Conservation (phyloP, 805 yeast genomes). For the Sungouiella blattae region DNA sequence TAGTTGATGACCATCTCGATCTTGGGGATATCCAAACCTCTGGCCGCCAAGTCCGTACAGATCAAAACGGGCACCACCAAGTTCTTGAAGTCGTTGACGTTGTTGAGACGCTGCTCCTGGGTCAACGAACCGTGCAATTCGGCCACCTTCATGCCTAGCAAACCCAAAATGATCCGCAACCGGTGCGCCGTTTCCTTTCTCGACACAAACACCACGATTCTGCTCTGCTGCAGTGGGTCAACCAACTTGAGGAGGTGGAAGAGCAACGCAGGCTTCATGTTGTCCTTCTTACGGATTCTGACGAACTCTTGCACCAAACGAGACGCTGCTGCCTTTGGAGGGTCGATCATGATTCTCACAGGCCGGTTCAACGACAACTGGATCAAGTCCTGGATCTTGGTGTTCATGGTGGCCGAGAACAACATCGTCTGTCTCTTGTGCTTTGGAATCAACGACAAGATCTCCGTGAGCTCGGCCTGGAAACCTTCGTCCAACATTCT, state of each 20-base stretch:
- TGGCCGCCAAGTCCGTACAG: slow-evolving; percentile 97
- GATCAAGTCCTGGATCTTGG: slow-evolving; percentile 81
- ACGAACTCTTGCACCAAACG: slow-evolving; percentile 92
- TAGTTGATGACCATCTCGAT: slow-evolving; percentile 91
- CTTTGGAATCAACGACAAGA: slow-evolving; percentile 75
- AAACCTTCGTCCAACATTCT: slow-evolving; percentile 99
- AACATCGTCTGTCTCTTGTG: slow-evolving; percentile 88
- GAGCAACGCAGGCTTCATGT: slow-evolving; percentile 77
- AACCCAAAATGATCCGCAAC: slow-evolving; percentile 70
- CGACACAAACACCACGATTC: slow-evolving; percentile 88
- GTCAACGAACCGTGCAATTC: slow-evolving; percentile 82
- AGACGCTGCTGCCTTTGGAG: slow-evolving; percentile 92
- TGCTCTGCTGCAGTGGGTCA: slow-evolving; percentile 57
- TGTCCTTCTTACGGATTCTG: slow-evolving; percentile 87
- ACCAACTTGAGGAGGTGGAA: slow-evolving; percentile 66
- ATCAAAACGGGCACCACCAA: slow-evolving; percentile 81
- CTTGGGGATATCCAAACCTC: slow-evolving; percentile 99
- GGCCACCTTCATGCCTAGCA: slow-evolving; percentile 71
- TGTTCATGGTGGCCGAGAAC: slow-evolving; percentile 98
- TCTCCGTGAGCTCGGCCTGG: slow-evolving; percentile 90
- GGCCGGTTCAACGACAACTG: slow-evolving; percentile 87
- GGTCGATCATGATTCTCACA: slow-evolving; percentile 91
- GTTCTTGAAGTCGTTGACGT: slow-evolving; percentile 78
- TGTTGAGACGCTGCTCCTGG: slow-evolving; percentile 89
- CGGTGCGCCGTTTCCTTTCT: slow-evolving; percentile 89